These are phyloP conservation scores for Laetiporus sulphureus DNA, from an alignment of 1,284 basidiomycete genomes.

Conservation along the genomic window DNA sequence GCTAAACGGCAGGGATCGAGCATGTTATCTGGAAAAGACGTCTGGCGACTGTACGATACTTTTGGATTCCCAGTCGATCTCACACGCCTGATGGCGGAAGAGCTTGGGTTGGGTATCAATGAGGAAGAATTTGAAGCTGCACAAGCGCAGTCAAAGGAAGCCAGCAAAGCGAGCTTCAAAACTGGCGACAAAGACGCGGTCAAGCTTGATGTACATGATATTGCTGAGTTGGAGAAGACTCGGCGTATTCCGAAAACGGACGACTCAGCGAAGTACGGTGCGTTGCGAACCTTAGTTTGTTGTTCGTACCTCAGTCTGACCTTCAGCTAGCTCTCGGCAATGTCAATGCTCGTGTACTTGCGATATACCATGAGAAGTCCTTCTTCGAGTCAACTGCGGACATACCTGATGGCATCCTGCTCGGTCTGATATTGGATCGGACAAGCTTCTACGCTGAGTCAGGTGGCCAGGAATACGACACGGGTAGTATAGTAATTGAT, in stretches of 20 bases:
- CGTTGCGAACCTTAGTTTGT: constrained; percentile 21
- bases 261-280: constrained; percentile 87
- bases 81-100: constrained; percentile 96
- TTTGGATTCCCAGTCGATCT: constrained; percentile 98
- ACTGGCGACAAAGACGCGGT: constrained; percentile 66
- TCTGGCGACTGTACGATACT: constrained; percentile 97
- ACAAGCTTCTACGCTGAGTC: constrained; percentile 99
- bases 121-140: constrained; percentile 89
- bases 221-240: constrained; percentile 83
- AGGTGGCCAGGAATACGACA: constrained; percentile 97
- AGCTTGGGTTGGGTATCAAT: constrained; percentile 82
- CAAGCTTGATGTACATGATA: constrained; percentile 94
- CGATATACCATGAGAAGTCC: constrained; percentile 79
- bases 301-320: not conserved
- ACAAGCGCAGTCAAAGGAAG: constrained; percentile 84
- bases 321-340: constrained; percentile 58
- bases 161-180: constrained; percentile 78
- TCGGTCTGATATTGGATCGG: constrained; percentile 87
- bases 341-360: constrained; percentile 72
- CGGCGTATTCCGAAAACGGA: constrained; percentile 86
- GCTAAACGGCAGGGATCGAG: constrained; percentile 62
- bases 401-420: constrained; percentile 57
- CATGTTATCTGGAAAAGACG: constrained; percentile 84
- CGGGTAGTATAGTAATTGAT: constrained; percentile 90
- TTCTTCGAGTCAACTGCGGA: constrained; percentile 69